Evolutionary conservation across 495 filamentous ascomycete genomes (phyloP), one percentile per base, ranked within the genome.

Genomic region (Daldinia caldariorum): DNA sequence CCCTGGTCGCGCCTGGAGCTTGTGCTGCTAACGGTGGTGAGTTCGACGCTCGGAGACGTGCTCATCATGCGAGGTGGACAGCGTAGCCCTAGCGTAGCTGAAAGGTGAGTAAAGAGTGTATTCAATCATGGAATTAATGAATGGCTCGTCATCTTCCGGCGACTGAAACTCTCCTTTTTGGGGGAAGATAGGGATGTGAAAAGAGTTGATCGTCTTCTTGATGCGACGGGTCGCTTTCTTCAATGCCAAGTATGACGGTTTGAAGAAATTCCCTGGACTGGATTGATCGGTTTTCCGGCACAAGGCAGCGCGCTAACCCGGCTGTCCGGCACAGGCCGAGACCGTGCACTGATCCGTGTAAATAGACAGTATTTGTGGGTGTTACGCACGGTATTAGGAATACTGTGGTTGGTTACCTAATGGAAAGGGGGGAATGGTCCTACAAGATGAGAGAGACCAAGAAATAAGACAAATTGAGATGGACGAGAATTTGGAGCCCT

Each of bases 301-400:
- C 70, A 66, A 63, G 54, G 55, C 60, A 51, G 43, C 57, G 65
- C 70, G 61, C 70, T 72, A 72, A 65, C 70, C 70, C 70, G 70
- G 70, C 70, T 72, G 70, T 72, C 70, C 70, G 70, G 70, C 70
- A 72, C 70, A 72, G 70, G 70, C 70, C 65, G 65, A 72, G 56
- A 72, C 70, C 70, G 70, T 72, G 70, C 65, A 38, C 43, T 51
- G 41, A 39, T 47, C 70, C 64, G 69, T 72, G 45, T 32, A 50
- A 64, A 43, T 45, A 0, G n/a, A 72, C 70, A 65, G 70, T 72
- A 50, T 5, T 26, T 26, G 26, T 26, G 26, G 20, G 1, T 12
- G 14, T 37, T 16, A 13, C 43, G 14, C 56, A 72, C 70, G 39
- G 70, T 65, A 26, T 20, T 29, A 6, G 3, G 13, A 2, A 10